Base-by-base conservation (phyloP, 2,329 filamentous ascomycete species). In the Beauveria sp. region DNA sequence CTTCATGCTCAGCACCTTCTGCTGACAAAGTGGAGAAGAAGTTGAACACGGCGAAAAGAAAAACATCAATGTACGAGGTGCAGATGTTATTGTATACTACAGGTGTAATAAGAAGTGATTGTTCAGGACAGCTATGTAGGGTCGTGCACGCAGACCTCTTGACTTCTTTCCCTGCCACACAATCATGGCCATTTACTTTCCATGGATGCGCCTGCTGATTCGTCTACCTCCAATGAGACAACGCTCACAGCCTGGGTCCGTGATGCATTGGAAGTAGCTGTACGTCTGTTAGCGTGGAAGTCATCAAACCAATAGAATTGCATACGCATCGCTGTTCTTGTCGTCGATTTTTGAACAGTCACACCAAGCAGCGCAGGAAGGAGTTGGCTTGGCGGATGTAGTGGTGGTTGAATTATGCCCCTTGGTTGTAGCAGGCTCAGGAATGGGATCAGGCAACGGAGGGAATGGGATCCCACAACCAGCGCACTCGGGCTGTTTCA, bases 251-350 rank as follows among this genome's bases (percentile, higher is more conserved):
- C 60, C 60, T 3, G 66, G 59, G 18, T 69, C 66, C 3, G 69
- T 67, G 51, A 71, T 46, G 53, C 69, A 71, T 55, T 71, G 67
- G n/a, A 70, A 69, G 57, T 66, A 71, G 51, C 69, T 71, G 43
- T 16, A 12, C 4, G 12, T 34, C 0, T 16, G 37, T 57, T 20
- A 64, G 37, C 51, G 7, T 18, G 28, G 48, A 10, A 40, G 2
- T 18, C 14, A 3, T 16, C 6, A 10, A 37, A 24, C 2, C 6
- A 24, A 20, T 26, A 5, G 9, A 6, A 48, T 9, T 28, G 63
- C 66, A 28, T 63, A 70, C 69, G 64, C 63, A 3, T 66, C 56
- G 30, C 69, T 70, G 18, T 65, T 43, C 46, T 69, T 70, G 28
- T 70, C 66, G 9, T 64, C 55, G 48, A 72, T 68, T 41, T 61